Base-by-base conservation (phyloP, 106 monocot species). In the Platanthera guangdongensis region DNA sequence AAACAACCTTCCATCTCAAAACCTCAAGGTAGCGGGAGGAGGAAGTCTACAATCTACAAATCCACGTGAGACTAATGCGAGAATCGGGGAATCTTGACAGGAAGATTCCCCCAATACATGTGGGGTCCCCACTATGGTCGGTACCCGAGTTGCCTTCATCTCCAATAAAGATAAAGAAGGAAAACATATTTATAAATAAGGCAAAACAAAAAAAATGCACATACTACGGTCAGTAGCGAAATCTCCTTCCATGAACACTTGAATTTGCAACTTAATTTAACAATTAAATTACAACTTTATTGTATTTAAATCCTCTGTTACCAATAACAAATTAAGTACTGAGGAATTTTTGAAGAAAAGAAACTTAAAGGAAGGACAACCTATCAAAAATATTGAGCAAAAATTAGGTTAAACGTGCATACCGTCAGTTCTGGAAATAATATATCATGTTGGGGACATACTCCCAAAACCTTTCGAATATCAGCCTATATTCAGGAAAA, bases 381-480 rank as follows among this genome's bases (percentile, higher is more conserved):
- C 16, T 7, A 47, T 47, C 6, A 70, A 70, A 11, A 45, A 28
- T 18, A 48, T 30, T 50, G 48, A 51, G 39, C 47, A 48, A 77
- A 62, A 62, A 45, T 50, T 28, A n/a, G 6, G n/a, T 65, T 59
- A n/a, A 76, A 50, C 51, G 57, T 54, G 19, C 81, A 80, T 83
- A 95, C 95, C 55, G 92, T 95, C 68, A 95, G 68, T 75, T 95
- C 92, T 22, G 92, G 80, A 78, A 92, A 95, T 50, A 95, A 89
- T 59, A 95, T 85, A 78, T 95, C 95, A 86, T 87, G 76, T 74
- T 95, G 95, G 57, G 95, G 92, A 70, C 95, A 95, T 18, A 95
- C 92, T 84, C 95, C 95, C 67, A 95, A 73, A 59, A 77, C 78
- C 80, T 87, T 87, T 47, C 95, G 77, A 84, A 95, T 89, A 63